Percentiles rank a stretch among this genome's conserved stretches.
phyloP scores from a whole-genome alignment of 2,329 filamentous ascomycete species.

The Dactylella cylindrospora region DNA sequence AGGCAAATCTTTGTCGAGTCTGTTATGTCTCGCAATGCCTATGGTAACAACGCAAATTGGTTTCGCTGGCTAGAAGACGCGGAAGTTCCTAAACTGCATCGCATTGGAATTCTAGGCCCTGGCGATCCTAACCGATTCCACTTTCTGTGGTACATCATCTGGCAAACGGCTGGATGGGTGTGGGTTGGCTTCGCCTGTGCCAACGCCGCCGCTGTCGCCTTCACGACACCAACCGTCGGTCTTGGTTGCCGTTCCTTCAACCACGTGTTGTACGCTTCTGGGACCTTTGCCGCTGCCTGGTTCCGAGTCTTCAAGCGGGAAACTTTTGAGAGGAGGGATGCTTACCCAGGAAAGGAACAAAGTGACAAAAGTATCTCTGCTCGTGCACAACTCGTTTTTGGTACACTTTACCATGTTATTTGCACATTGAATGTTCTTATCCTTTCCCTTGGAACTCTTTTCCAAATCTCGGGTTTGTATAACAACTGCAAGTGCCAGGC shows the following conservation, averaged over 20 bases:
- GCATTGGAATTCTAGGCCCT: constrained; percentile 7
- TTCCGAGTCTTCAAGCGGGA: constrained; percentile 34
- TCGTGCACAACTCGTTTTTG: background rate
- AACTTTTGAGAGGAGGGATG: constrained; percentile 2
- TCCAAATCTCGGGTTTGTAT: constrained; percentile 9
- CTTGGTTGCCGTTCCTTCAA: constrained; percentile 45
- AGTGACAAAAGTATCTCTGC: background rate
- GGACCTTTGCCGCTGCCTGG: constrained; percentile 36
- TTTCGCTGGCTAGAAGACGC: constrained; percentile 15
- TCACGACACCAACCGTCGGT: constrained; percentile 45
- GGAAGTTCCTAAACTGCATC: background rate
- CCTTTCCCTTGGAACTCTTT: constrained; percentile 4
- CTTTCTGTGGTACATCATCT: constrained; percentile 24
- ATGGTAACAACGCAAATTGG: constrained; percentile 18
- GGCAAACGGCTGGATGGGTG: constrained; percentile 44
- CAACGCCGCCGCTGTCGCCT: constrained; percentile 46
- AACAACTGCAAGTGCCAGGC: constrained; percentile 18
- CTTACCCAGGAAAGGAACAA: background rate
- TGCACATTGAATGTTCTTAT: constrained; percentile 10
- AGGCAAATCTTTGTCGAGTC: constrained; percentile 10
- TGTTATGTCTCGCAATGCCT: constrained; percentile 14
- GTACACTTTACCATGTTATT: constrained; percentile 1
- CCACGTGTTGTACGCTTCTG: constrained; percentile 43
- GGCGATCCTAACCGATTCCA: background rate
- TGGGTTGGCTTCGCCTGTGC: constrained; percentile 45